These are phyloP conservation scores for Penicillium griseofulvum DNA, from an alignment of 2,329 filamentous ascomycete genomes.

Conservation along the genomic window DNA sequence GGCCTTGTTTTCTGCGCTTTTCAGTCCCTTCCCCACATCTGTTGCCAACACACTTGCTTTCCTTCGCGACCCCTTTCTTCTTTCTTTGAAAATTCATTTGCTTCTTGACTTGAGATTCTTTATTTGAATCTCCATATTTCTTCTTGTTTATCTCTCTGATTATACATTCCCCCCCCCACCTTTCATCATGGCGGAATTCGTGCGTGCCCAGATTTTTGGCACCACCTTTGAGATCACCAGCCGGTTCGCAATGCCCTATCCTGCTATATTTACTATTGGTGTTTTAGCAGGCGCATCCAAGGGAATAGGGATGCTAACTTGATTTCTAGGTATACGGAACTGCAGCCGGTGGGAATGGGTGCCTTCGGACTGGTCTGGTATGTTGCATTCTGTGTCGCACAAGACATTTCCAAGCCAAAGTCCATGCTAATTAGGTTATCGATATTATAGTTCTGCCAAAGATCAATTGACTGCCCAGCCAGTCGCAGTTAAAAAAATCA, in stretches of 20 bases:
- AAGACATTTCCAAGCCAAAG: background rate
- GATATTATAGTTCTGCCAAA: slow-evolving; percentile 73
- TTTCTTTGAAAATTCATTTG: background rate
- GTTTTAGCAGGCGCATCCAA: background rate
- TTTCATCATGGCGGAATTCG: slow-evolving; percentile 91
- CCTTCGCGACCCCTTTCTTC: slow-evolving; percentile 18
- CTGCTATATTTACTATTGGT: background rate
- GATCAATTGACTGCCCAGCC: slow-evolving; percentile 96
- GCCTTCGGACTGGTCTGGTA: slow-evolving; percentile 98
- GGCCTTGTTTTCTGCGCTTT: slow-evolving; percentile 29
- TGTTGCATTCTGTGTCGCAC: slow-evolving; percentile 29
- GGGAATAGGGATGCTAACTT: background rate
- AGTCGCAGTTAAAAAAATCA: slow-evolving; percentile 99
- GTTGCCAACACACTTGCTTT: slow-evolving; percentile 13
- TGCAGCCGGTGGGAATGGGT: slow-evolving; percentile 98
- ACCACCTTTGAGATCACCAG: slow-evolving; percentile 99
- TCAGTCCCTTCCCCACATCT: slow-evolving; percentile 34
- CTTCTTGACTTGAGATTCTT: background rate
- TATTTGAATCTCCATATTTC: slow-evolving; percentile 10
- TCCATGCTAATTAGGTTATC: slow-evolving; percentile 15
- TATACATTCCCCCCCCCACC: background rate
- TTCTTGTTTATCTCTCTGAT: slow-evolving; percentile 7
- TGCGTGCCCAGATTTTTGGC: slow-evolving; percentile 98
- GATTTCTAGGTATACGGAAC: slow-evolving; percentile 78
- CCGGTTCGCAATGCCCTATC: slow-evolving; percentile 58